phyloP scores from a whole-genome alignment of 176 grass and related monocot genomes.

The Bolboschoenus planiculmis region DNA sequence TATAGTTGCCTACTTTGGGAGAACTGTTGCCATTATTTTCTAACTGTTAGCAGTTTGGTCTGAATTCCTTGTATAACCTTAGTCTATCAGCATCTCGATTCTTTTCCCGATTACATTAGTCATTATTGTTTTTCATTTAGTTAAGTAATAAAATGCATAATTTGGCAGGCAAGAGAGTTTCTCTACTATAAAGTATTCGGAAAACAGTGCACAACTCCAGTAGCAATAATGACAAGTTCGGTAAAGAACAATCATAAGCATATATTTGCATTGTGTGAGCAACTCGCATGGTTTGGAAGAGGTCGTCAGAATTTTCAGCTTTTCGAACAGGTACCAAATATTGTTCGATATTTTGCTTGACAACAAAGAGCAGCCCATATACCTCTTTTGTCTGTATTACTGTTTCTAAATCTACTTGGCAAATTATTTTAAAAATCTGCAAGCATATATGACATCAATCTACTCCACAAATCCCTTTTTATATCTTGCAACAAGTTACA shows the following conservation, averaged over 20 bases:
- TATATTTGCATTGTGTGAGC: slow-evolving; percentile 73
- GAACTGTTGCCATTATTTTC: no score
- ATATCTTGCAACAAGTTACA: neutral
- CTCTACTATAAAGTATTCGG: slow-evolving; percentile 88
- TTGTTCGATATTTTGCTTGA: neutral
- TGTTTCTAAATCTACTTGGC: neutral
- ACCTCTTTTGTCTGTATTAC: neutral
- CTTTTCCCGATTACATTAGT: neutral
- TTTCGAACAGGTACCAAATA: slow-evolving; percentile 77
- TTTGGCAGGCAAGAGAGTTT: slow-evolving; percentile 86
- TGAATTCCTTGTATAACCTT: neutral
- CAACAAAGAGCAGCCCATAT: neutral
- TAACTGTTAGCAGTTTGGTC: neutral
- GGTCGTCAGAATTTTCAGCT: slow-evolving; percentile 65
- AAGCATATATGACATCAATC: neutral
- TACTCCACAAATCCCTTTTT: neutral
- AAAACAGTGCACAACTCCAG: slow-evolving; percentile 84
- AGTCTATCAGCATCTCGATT: neutral
- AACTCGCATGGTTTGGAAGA: slow-evolving; percentile 83
- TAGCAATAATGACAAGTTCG: slow-evolving; percentile 97
- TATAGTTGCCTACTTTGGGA: no score
- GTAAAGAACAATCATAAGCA: slow-evolving; percentile 94
- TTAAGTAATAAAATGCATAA: neutral
- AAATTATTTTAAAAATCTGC: neutral
- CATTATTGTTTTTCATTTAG: neutral